Evolutionary conservation across 129 eudicot genomes (phyloP).

Genomic region (Flaveria linearis): DNA sequence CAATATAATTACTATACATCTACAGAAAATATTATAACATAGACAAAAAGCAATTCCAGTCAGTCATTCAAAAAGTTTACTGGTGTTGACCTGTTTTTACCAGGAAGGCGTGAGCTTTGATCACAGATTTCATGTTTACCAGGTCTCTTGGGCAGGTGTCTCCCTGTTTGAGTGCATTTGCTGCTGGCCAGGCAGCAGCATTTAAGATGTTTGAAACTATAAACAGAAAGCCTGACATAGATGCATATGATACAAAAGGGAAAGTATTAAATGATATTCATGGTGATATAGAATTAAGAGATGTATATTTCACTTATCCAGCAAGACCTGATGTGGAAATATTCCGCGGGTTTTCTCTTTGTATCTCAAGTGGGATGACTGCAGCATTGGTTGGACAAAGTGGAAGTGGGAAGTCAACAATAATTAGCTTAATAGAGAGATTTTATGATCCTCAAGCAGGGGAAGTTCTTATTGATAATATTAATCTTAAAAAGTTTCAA

Average conservation of each 20-base stretch:
- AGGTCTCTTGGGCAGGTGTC: conserved; percentile 77
- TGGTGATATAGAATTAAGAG: conserved; percentile 62
- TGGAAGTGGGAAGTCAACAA: conserved; percentile 81
- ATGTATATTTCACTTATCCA: conserved; percentile 63
- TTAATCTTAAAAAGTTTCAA: conserved; percentile 63
- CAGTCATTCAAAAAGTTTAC: no score
- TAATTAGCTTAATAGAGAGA: conserved; percentile 70
- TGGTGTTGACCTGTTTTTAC: no score
- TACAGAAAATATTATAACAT: no score
- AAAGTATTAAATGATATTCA: conserved; percentile 52
- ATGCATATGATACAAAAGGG: conserved; percentile 59
- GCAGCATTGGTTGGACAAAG: conserved; percentile 86
- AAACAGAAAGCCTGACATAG: conserved; percentile 66
- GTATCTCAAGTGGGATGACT: conserved; percentile 61
- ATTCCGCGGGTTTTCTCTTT: conserved; percentile 62
- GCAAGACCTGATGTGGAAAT: conserved; percentile 66
- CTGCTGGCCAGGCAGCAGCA: conserved; percentile 75
- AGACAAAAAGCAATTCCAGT: no score
- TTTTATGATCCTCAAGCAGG: conserved; percentile 64
- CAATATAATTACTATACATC: no score
- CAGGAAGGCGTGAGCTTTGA: no score
- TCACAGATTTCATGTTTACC: neutral
- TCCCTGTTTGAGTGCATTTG: conserved; percentile 74
- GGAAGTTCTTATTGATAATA: conserved; percentile 52
- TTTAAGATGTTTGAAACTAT: conserved; percentile 82